Evolutionary conservation across 1,284 basidiomycete genomes (phyloP), one percentile per base, ranked within the genome.

Genomic region (Trichosporon inkin): DNA sequence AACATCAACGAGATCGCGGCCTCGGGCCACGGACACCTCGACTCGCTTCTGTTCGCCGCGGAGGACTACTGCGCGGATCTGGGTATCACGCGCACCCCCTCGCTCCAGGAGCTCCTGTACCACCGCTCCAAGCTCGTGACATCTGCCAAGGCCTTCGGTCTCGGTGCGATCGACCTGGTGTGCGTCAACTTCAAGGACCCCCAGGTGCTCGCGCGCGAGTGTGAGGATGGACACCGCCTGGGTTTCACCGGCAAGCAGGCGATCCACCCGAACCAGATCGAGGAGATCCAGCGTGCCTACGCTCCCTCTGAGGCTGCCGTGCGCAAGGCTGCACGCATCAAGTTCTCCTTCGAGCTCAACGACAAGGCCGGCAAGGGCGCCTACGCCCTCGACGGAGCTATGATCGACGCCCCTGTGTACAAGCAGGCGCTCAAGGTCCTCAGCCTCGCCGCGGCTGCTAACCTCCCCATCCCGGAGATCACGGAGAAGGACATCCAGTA

Each of bases 201-300:
- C 3, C 82, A 83, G 6, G 85, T 85, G 64, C 81, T 96, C 17
- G 79, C 80, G 54, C 84, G 88, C 4, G 92, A 96, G 74, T 90
- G 88, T 57, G 77, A 82, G 60, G 91, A 95, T 67, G 92, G 88
- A 0, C 78, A 86, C 49, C 78, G 85, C 58, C 78, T 93, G 10
- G 91, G 92, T 0, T 94, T 91, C 69, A 88, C 86, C 24, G 92
- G 91, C 52, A 95, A 95, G 88, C 93, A 96, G 90, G 92, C 90
- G 1, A 95, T 98, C 55, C 94, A 98, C 77, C 93, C 94, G 0
- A 81, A 80, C 13, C 94, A 98, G 76, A 85, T 96, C 3, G 84
- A 84, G 20, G 80, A 83, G 6, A 92, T 95, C 39, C 90, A 93
- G 66, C 78, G 82, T 4, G 87, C 86, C 0, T 97, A 89, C 73